Percentiles rank a stretch among this genome's conserved stretches.
Evolutionary conservation across 495 filamentous ascomycete species (phyloP).

Genomic region (Lasiosphaeria miniovina): DNA sequence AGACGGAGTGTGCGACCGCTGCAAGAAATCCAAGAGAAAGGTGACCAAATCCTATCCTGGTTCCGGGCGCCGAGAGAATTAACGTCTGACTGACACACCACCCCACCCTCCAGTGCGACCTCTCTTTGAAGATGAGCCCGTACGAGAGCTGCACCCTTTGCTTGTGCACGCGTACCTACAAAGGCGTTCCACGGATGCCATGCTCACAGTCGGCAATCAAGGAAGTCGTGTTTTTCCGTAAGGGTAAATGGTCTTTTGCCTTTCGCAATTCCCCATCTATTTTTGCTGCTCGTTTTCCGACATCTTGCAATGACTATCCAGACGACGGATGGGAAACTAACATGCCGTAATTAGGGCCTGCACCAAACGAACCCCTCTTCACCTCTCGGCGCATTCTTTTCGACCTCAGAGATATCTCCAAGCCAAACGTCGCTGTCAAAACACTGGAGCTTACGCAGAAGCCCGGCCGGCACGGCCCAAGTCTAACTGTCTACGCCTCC

Average conservation of each 20-base stretch:
- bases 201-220: constrained; percentile 26
- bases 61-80: not conserved
- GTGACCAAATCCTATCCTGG: constrained; percentile 7
- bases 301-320: not conserved
- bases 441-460: constrained; percentile 26
- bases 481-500: constrained; percentile 28
- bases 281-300: no score
- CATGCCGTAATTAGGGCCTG: constrained; percentile 19
- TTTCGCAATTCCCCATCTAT: not conserved
- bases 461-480: constrained; percentile 22
- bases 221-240: constrained; percentile 29
- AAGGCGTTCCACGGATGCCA: constrained; percentile 20
- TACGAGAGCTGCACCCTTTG: constrained; percentile 26
- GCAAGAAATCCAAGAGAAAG: constrained; percentile 28
- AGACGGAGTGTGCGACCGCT: constrained; percentile 26
- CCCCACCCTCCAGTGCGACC: constrained; percentile 23
- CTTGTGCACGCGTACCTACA: constrained; percentile 19
- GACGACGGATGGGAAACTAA: not conserved
- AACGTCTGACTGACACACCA: constrained; percentile 1
- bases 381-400: constrained; percentile 14
- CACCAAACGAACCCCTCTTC: constrained; percentile 30
- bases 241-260: constrained; percentile 13
- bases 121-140: constrained; percentile 14
- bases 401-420: constrained; percentile 22
- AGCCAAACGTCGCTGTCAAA: constrained; percentile 17